These are phyloP conservation scores for Tetrahymena elliotti DNA, from an alignment of 73 alveolate species.

Conservation along the genomic window DNA sequence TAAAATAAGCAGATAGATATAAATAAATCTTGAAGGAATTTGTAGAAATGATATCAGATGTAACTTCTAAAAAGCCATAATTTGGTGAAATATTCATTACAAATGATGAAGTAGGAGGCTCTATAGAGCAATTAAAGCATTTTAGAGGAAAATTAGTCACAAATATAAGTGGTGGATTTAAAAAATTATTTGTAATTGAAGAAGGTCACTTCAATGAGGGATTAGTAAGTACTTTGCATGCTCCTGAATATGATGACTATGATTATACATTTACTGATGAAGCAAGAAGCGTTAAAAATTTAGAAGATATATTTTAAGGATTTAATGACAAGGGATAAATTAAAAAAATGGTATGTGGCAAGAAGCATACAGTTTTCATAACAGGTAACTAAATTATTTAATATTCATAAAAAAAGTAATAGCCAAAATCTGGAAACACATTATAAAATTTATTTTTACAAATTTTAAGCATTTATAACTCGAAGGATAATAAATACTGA, in stretches of 20 bases:
- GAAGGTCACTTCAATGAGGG: slow-evolving; percentile 35
- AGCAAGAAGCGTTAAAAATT: background rate
- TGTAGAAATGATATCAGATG: background rate
- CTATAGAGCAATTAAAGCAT: slow-evolving; percentile 19
- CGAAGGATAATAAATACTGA: too few species aligned
- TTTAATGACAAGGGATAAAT: slow-evolving; percentile 28
- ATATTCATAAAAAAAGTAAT: too few species aligned
- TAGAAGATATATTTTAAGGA: slow-evolving; percentile 3
- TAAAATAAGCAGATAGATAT: background rate
- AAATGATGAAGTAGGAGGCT: slow-evolving; percentile 30
- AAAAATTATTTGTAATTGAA: slow-evolving; percentile 25
- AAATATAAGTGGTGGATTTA: slow-evolving; percentile 34
- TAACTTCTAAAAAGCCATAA: background rate
- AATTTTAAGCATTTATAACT: too few species aligned
- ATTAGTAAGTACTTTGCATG: slow-evolving; percentile 9
- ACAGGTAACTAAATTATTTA: background rate
- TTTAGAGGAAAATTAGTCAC: slow-evolving; percentile 28
- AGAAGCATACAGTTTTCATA: slow-evolving; percentile 32
- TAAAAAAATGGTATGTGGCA: slow-evolving; percentile 23
- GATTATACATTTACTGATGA: slow-evolving; percentile 33
- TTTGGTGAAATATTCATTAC: slow-evolving; percentile 40
- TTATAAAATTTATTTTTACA: too few species aligned
- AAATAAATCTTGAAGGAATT: background rate
- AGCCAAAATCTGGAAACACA: too few species aligned
- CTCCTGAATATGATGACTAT: slow-evolving; percentile 27